These are phyloP conservation scores for Coemansia furcata DNA, from an alignment of 192 early-diverging fungal species.

Conservation along the genomic window DNA sequence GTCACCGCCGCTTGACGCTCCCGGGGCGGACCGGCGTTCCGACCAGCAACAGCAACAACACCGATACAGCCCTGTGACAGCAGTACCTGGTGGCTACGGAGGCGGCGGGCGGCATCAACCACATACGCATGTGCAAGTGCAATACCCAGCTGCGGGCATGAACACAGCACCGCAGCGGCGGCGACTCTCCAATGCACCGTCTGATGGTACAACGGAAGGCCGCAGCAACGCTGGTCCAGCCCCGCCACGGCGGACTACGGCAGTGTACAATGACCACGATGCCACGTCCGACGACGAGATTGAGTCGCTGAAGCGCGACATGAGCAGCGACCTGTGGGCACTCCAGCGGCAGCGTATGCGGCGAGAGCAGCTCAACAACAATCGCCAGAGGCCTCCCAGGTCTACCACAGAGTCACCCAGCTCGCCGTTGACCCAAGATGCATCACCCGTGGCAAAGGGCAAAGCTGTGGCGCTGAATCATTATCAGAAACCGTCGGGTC, in stretches of 20 bases:
- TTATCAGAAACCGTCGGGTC: constrained; percentile 10
- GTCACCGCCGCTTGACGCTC: background rate
- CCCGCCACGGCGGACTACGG: constrained; percentile 16
- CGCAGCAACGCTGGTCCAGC: constrained; percentile 20
- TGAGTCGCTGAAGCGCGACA: constrained; percentile 44
- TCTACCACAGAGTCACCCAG: constrained; percentile 15
- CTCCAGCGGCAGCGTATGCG: constrained; percentile 48
- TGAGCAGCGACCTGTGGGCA: constrained; percentile 47
- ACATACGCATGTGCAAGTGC: constrained; percentile 17
- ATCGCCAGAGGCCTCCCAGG: constrained; percentile 6
- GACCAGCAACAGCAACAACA: constrained; percentile 24
- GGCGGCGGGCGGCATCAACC: constrained; percentile 5
- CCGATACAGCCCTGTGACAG: constrained; percentile 4
- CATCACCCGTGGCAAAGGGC: background rate
- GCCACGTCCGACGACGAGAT: constrained; percentile 51
- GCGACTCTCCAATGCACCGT: constrained; percentile 40
- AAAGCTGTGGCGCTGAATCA: background rate
- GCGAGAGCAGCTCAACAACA: constrained; percentile 20
- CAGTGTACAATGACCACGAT: constrained; percentile 4
- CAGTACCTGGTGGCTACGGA: background rate
- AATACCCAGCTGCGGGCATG: constrained; percentile 6
- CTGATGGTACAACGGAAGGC: constrained; percentile 29
- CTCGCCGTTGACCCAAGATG: constrained; percentile 17
- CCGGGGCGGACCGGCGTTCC: background rate
- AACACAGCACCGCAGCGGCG: constrained; percentile 18